Conservation (phyloP, 768 basidiomycete genomes). For the Leccinum subtestaceum region DNA sequence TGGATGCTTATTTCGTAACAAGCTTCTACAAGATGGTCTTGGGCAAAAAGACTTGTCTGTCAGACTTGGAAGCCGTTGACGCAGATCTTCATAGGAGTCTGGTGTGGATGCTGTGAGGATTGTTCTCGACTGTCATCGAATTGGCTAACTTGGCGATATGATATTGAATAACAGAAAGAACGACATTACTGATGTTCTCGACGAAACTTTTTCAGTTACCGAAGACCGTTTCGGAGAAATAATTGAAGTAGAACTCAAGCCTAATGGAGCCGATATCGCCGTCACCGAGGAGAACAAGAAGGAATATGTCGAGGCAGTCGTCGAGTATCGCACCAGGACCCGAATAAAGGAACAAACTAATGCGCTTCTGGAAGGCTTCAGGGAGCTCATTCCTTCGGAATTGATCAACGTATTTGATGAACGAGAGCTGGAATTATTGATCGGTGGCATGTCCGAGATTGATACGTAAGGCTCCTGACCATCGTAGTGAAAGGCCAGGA, state of each 20-base stretch:
- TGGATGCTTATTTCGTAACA: conserved; percentile 77
- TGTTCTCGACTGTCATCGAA: neutral
- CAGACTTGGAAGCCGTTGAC: conserved; percentile 69
- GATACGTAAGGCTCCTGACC: conserved; percentile 56
- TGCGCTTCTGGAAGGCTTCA: conserved; percentile 82
- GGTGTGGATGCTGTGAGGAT: conserved; percentile 69
- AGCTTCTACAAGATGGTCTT: conserved; percentile 82
- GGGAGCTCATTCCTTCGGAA: conserved; percentile 81
- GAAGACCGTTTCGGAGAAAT: conserved; percentile 77
- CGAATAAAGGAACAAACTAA: conserved; percentile 83
- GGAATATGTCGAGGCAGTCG: conserved; percentile 74
- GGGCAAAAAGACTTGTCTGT: conserved; percentile 53
- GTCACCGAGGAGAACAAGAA: conserved; percentile 78
- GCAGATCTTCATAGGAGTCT: conserved; percentile 67
- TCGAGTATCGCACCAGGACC: conserved; percentile 78
- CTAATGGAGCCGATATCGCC: conserved; percentile 54
- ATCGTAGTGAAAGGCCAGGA: neutral
- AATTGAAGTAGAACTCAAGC: conserved; percentile 62
- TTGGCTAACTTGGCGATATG: conserved; percentile 1
- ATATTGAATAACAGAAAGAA: conserved; percentile 51
- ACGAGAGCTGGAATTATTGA: conserved; percentile 82
- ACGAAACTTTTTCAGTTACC: conserved; percentile 68
- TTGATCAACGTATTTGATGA: conserved; percentile 90
- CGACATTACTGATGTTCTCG: conserved; percentile 70
- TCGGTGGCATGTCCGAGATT: conserved; percentile 92